Evolutionary conservation across 306 rosid genomes (phyloP).

Genomic region (Quercus wislizeni): DNA sequence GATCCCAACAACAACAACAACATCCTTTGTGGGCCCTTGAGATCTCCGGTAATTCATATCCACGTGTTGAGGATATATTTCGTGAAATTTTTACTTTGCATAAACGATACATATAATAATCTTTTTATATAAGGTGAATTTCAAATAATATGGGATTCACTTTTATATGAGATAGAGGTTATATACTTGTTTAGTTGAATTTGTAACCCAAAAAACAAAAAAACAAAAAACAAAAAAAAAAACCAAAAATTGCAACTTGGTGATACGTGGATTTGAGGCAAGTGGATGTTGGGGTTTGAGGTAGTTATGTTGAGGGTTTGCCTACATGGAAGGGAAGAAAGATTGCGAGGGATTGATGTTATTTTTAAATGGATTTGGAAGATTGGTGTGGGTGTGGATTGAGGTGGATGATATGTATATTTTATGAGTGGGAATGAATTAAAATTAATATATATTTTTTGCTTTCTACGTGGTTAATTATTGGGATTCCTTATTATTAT

Average conservation of each 20-base stretch:
- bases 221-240: too few relatives aligned
- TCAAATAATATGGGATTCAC: too few relatives aligned
- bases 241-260: not conserved
- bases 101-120: too few relatives aligned
- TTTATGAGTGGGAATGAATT: not conserved
- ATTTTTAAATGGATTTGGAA: not conserved
- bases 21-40: not conserved
- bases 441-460: not conserved
- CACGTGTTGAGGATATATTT: too few relatives aligned
- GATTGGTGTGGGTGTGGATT: constrained; percentile 1
- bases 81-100: too few relatives aligned
- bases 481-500: not conserved
- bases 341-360: not conserved
- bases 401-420: not conserved
- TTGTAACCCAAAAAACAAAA: too few relatives aligned
- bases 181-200: too few relatives aligned
- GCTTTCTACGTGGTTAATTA: not conserved
- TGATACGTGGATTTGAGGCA: not conserved
- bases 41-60: too few relatives aligned
- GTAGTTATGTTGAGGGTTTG: not conserved
- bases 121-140: too few relatives aligned
- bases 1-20: not conserved
- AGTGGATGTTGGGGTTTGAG: not conserved
- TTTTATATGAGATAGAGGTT: too few relatives aligned
- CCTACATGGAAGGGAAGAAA: not conserved